A percentile compares a stretch with the other conserved stretches of the same genome.
Evolutionary conservation across 768 basidiomycete genomes (phyloP).

Genomic region (Mycena kentingensis): DNA sequence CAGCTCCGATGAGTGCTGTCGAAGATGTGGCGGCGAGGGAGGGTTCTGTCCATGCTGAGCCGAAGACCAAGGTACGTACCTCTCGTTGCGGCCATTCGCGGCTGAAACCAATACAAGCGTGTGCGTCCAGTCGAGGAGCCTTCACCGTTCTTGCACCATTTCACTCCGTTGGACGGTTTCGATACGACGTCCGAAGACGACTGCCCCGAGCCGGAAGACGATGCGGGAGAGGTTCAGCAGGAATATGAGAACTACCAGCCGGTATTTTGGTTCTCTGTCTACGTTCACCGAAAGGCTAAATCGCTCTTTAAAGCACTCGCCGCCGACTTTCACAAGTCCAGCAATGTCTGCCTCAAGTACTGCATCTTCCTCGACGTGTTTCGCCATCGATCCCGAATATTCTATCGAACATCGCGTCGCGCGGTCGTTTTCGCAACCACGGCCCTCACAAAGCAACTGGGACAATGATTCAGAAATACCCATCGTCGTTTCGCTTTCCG

Average conservation of each 20-base stretch:
- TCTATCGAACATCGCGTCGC: neutral
- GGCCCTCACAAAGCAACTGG: neutral
- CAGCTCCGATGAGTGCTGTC: no score
- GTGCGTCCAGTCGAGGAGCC: neutral
- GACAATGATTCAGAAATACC: neutral
- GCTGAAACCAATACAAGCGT: no score
- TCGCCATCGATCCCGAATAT: neutral
- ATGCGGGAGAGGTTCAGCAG: neutral
- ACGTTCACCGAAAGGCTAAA: neutral
- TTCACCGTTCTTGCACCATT: neutral
- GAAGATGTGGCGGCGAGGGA: no score
- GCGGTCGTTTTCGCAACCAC: neutral
- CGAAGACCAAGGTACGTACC: no score
- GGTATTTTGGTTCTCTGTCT: neutral
- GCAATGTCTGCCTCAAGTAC: neutral
- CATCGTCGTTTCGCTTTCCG: neutral
- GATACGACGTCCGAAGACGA: neutral
- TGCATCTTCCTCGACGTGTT: neutral
- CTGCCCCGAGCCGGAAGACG: no score
- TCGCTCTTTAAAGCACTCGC: neutral
- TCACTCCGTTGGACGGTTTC: neutral
- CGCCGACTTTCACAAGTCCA: neutral
- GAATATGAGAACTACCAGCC: neutral
- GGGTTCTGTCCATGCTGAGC: no score
- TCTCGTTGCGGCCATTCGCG: no score